Evolutionary conservation across 768 basidiomycete genomes (phyloP).

Genomic region (Megacollybia marginata): DNA sequence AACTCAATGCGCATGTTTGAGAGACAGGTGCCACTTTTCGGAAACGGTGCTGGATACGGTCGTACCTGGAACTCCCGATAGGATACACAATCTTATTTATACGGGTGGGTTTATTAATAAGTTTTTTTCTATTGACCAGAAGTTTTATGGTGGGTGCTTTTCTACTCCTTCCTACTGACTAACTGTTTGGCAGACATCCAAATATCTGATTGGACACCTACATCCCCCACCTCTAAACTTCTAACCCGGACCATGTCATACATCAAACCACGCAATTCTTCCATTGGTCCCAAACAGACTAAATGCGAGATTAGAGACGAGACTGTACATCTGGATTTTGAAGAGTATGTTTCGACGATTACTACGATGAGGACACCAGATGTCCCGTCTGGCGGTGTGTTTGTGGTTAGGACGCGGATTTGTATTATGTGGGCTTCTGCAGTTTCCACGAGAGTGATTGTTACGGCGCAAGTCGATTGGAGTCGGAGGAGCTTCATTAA

Average conservation of each 20-base stretch:
- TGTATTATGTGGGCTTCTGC: too few relatives aligned
- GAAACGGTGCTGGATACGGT: conserved; percentile 74
- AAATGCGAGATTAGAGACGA: too few relatives aligned
- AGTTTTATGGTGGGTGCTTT: conserved; percentile 70
- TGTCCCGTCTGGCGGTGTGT: too few relatives aligned
- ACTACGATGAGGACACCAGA: too few relatives aligned
- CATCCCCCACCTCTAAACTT: conserved; percentile 50
- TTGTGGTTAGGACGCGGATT: too few relatives aligned
- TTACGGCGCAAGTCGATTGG: too few relatives aligned
- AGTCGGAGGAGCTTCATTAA: too few relatives aligned
- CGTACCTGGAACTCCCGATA: conserved; percentile 88
- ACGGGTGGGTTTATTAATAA: conserved; percentile 93
- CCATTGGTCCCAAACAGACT: conserved; percentile 89
- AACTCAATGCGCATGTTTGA: too few relatives aligned
- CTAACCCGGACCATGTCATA: conserved; percentile 84
- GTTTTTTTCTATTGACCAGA: conserved; percentile 87
- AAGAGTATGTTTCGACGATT: too few relatives aligned
- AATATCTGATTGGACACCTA: conserved; percentile 92
- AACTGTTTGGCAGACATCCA: conserved; percentile 64
- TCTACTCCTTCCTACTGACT: not conserved
- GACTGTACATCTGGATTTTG: too few relatives aligned
- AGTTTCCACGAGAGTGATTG: too few relatives aligned
- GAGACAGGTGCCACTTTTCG: conserved; percentile 3
- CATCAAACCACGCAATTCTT: conserved; percentile 74
- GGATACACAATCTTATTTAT: conserved; percentile 94